These are phyloP conservation scores for Isabelozyma rhagii DNA, from an alignment of 805 yeast species.

Conservation along the genomic window DNA sequence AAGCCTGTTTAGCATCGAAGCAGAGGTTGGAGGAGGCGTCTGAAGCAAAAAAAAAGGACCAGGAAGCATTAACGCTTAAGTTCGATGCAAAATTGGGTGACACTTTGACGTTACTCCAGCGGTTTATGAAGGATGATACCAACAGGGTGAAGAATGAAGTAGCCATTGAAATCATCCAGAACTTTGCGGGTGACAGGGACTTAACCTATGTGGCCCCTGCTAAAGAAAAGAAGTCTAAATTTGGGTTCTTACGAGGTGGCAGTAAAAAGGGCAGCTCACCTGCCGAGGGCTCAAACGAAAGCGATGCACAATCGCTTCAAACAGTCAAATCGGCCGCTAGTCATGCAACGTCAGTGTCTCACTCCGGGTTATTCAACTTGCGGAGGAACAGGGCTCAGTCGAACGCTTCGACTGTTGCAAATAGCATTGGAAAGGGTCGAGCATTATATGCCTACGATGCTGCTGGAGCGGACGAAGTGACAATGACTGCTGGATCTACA, in stretches of 20 bases:
- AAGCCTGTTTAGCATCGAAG: conserved; percentile 45
- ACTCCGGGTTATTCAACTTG: conserved; percentile 36
- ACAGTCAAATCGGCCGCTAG: conserved; percentile 29
- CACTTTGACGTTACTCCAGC: conserved; percentile 52
- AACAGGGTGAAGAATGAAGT: conserved; percentile 75
- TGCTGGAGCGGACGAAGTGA: conserved; percentile 71
- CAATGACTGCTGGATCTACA: conserved; percentile 57
- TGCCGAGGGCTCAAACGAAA: conserved; percentile 5
- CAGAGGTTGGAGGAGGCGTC: conserved; percentile 47
- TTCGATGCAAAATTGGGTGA: conserved; percentile 53
- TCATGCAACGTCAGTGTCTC: conserved; percentile 19
- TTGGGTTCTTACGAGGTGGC: conserved; percentile 48
- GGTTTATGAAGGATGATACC: conserved; percentile 72
- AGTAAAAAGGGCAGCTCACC: conserved; percentile 10
- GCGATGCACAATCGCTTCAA: conserved; percentile 25
- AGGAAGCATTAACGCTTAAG: conserved; percentile 40
- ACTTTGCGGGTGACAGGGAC: conserved; percentile 75
- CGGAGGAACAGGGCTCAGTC: conserved; percentile 30
- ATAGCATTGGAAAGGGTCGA: conserved; percentile 26
- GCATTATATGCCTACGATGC: conserved; percentile 69
- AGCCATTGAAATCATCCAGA: conserved; percentile 84
- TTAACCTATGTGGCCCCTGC: conserved; percentile 54
- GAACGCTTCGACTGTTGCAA: conserved; percentile 10
- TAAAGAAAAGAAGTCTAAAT: conserved; percentile 52
- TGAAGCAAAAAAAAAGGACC: conserved; percentile 28